phyloP scores from a whole-genome alignment of 192 early-diverging fungal genomes.

The Gonapodya sp. region DNA sequence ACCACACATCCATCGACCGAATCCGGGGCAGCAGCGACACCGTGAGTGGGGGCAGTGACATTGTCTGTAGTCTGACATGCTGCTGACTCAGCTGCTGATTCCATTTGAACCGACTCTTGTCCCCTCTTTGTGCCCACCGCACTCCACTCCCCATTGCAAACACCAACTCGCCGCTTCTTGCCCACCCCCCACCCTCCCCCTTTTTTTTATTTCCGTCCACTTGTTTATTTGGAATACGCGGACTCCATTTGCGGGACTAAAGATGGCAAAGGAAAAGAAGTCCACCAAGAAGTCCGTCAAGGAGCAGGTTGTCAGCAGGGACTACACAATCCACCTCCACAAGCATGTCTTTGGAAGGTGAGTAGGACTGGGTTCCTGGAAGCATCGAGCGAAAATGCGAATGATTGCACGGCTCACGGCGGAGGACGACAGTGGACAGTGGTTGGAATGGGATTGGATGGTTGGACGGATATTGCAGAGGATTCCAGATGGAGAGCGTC shows the following conservation, averaged over 20 bases:
- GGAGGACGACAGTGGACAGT: too few relatives aligned
- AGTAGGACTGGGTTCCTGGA: slow-evolving; percentile 9
- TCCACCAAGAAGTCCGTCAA: slow-evolving; percentile 68
- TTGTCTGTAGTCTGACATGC: too few relatives aligned
- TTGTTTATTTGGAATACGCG: background rate
- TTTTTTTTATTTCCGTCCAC: background rate
- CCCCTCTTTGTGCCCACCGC: too few relatives aligned
- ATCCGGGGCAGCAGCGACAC: background rate
- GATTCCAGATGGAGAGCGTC: background rate
- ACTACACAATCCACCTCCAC: slow-evolving; percentile 99
- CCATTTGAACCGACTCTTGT: too few relatives aligned
- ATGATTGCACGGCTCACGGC: too few relatives aligned
- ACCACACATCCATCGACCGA: background rate
- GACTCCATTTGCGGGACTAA: too few relatives aligned
- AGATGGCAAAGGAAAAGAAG: slow-evolving; percentile 71
- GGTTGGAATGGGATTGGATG: too few relatives aligned
- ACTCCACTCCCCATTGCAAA: background rate
- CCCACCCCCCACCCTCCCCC: background rate
- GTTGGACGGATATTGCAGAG: background rate
- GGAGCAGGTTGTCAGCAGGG: slow-evolving; percentile 88
- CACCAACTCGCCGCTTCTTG: background rate
- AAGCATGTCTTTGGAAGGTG: slow-evolving; percentile 76
- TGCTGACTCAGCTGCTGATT: too few relatives aligned
- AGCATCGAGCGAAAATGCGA: background rate
- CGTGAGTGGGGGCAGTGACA: background rate